Evolutionary conservation across 2,329 filamentous ascomycete genomes (phyloP).

Genomic region (Trichocomaceae sp.): DNA sequence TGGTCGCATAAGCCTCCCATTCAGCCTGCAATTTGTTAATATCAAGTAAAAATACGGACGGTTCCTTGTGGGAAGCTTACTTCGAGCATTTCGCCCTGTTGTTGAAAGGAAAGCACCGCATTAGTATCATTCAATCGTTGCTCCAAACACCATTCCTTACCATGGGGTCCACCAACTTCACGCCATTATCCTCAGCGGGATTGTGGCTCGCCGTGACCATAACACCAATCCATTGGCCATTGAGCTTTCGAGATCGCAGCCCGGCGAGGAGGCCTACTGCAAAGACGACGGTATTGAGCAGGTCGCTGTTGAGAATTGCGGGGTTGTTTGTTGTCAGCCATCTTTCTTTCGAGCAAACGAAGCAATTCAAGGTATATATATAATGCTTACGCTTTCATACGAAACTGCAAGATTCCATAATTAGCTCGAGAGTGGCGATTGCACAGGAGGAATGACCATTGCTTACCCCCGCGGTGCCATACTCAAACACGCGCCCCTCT

Average conservation of each 20-base stretch:
- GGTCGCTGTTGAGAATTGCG: constrained; percentile 48
- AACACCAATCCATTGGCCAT: constrained; percentile 85
- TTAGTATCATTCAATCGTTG: constrained; percentile 12
- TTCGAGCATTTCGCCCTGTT: constrained; percentile 86
- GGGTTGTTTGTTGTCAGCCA: constrained; percentile 19
- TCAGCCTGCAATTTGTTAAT: constrained; percentile 48
- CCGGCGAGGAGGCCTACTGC: constrained; percentile 84
- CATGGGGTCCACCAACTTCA: constrained; percentile 95
- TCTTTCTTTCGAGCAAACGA: background rate
- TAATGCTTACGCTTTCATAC: constrained; percentile 63
- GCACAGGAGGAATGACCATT: background rate
- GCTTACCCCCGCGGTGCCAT: constrained; percentile 57
- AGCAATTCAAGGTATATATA: constrained; percentile 17
- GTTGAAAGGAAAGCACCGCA: constrained; percentile 5
- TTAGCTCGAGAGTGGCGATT: constrained; percentile 13
- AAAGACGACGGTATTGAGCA: constrained; percentile 88
- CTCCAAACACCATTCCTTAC: constrained; percentile 30
- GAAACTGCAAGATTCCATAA: constrained; percentile 46
- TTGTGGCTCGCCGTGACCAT: constrained; percentile 97
- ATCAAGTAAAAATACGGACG: constrained; percentile 19
- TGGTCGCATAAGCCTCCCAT: constrained; percentile 86
- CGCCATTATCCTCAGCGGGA: constrained; percentile 79
- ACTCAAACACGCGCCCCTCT: constrained; percentile 47
- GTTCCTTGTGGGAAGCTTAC: constrained; percentile 39
- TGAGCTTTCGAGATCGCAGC: constrained; percentile 81